phyloP scores from a whole-genome alignment of 441 rosid species.

The Erodium moschatum region DNA sequence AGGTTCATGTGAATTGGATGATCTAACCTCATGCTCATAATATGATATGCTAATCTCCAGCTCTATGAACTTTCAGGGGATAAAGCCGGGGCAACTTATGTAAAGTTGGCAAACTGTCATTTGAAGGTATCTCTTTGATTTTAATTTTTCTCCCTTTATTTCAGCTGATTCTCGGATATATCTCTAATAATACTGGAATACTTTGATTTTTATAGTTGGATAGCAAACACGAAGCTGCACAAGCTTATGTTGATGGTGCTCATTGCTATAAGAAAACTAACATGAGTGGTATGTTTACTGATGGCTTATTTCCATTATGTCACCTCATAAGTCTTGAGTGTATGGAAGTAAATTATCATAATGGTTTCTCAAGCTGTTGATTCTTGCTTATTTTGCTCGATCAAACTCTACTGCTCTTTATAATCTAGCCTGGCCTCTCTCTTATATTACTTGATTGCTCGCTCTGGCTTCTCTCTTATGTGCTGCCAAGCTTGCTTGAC shows the following conservation, averaged over 20 bases:
- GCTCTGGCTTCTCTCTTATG: background rate
- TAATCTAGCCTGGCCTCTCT: background rate
- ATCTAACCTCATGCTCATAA: background rate
- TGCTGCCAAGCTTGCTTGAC: too few species aligned
- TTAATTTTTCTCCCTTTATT: background rate
- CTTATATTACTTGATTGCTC: background rate
- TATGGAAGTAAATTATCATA: background rate
- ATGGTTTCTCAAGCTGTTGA: background rate
- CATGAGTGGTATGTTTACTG: conserved; percentile 49
- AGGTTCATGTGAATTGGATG: background rate
- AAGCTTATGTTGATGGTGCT: conserved; percentile 84
- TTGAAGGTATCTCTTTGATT: conserved; percentile 41
- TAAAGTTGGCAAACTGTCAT: conserved; percentile 76
- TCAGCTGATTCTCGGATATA: background rate
- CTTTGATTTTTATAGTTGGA: conserved; percentile 44
- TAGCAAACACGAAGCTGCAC: conserved; percentile 94
- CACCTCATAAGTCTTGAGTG: background rate
- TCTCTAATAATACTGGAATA: background rate
- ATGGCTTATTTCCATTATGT: background rate
- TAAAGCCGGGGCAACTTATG: conserved; percentile 66
- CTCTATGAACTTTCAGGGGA: conserved; percentile 51
- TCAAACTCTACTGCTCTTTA: background rate
- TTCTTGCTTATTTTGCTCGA: background rate
- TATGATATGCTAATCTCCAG: conserved; percentile 13
- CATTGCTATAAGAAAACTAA: conserved; percentile 88